Evolutionary conservation across 2,329 filamentous ascomycete species (phyloP).

Genomic region (Fusarium cicatricum): DNA sequence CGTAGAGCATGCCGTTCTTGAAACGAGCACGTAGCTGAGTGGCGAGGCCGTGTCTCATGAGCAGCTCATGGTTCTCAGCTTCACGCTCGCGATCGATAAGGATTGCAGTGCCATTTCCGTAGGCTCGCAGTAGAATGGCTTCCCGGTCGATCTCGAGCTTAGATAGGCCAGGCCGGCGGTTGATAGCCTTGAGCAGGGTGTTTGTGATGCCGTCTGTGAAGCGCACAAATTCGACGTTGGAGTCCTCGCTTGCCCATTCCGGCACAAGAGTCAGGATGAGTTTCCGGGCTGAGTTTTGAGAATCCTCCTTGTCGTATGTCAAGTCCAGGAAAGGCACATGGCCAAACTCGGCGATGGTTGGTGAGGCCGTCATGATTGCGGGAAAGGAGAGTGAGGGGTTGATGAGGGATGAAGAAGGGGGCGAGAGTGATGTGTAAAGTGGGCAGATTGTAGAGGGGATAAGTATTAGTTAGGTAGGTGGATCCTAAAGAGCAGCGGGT

Average conservation of each 20-base stretch:
- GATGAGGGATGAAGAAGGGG: not conserved
- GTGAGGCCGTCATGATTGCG: slow-evolving; percentile 47
- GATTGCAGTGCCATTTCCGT: slow-evolving; percentile 92
- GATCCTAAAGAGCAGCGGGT: slow-evolving; percentile 3
- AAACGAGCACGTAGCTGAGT: slow-evolving; percentile 90
- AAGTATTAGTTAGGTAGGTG: not conserved
- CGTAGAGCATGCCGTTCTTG: slow-evolving; percentile 94
- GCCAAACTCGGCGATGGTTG: slow-evolving; percentile 47
- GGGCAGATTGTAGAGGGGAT: slow-evolving; percentile 1
- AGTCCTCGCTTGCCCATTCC: slow-evolving; percentile 79
- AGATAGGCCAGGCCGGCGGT: slow-evolving; percentile 71
- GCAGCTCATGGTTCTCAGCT: slow-evolving; percentile 81
- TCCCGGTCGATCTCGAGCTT: slow-evolving; percentile 80
- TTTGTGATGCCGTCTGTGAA: slow-evolving; percentile 99
- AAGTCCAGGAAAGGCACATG: slow-evolving; percentile 74
- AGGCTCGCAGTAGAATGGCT: slow-evolving; percentile 88
- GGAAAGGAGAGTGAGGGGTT: slow-evolving; percentile 16
- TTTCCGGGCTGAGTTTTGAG: slow-evolving; percentile 78
- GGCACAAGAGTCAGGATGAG: slow-evolving; percentile 83
- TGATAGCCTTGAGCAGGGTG: slow-evolving; percentile 82
- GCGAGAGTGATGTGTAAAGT: slow-evolving; percentile 6
- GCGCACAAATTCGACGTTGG: slow-evolving; percentile 82
- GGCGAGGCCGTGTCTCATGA: slow-evolving; percentile 83
- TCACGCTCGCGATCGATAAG: slow-evolving; percentile 94
- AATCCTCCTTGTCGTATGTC: slow-evolving; percentile 79